Evolutionary conservation across 2,329 filamentous ascomycete genomes (phyloP).

Genomic region (Alternaria consortialis): DNA sequence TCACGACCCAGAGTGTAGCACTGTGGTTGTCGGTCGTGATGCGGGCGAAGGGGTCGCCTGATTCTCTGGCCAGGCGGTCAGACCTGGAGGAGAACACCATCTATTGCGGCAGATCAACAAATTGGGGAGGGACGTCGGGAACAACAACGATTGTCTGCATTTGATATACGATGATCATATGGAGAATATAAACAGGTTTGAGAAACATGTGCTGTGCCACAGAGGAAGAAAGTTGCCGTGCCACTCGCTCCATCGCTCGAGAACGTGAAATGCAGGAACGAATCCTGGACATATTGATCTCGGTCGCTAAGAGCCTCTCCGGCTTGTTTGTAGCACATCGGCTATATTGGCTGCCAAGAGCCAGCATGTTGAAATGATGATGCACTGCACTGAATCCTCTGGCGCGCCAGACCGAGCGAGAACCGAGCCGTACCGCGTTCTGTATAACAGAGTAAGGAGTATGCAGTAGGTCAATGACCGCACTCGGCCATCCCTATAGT

Average conservation of each 20-base stretch:
- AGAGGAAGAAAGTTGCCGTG: no score
- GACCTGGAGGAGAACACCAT: constrained; percentile 1
- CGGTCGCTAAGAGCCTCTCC: no score
- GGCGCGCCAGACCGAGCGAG: no score
- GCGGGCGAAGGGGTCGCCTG: constrained; percentile 10
- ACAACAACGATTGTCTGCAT: background rate
- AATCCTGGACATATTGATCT: no score
- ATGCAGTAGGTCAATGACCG: no score
- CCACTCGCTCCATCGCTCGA: background rate
- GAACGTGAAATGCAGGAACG: background rate
- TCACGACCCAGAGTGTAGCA: constrained; percentile 12
- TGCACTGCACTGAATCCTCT: no score
- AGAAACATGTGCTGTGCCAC: background rate
- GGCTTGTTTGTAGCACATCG: no score
- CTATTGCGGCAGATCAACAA: background rate
- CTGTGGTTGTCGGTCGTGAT: constrained; percentile 11
- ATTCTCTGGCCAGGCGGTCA: background rate
- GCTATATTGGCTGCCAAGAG: no score
- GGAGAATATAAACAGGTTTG: background rate
- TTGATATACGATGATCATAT: background rate
- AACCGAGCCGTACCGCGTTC: no score
- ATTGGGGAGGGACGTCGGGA: no score
- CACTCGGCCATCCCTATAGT: background rate
- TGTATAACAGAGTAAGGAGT: background rate
- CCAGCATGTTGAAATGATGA: no score